Percentiles rank a stretch among this genome's conserved stretches.
Conservation (phyloP, 1,284 basidiomycete genomes). For the Irpex sp. region DNA sequence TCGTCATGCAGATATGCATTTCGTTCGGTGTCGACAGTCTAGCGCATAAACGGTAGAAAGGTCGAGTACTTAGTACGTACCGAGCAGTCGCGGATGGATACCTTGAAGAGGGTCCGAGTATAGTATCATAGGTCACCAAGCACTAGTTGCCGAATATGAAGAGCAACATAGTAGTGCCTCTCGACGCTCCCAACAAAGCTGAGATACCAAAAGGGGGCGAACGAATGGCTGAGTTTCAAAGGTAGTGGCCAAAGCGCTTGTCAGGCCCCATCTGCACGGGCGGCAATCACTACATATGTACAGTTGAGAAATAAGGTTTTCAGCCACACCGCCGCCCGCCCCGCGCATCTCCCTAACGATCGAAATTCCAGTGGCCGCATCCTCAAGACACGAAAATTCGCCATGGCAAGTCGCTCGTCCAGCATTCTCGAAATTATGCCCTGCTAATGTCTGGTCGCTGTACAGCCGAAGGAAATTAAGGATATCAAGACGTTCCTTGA, state of each 20-base stretch:
- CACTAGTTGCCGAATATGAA: too few relatives aligned
- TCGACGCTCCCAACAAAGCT: too few relatives aligned
- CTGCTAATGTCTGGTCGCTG: background rate
- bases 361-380: conserved; percentile 11
- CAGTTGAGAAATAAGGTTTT: conserved; percentile 14
- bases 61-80: too few relatives aligned
- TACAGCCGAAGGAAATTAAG: conserved; percentile 89
- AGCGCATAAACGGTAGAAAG: too few relatives aligned
- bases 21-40: too few relatives aligned
- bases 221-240: background rate
- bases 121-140: too few relatives aligned
- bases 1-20: too few relatives aligned
- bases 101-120: too few relatives aligned
- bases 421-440: background rate
- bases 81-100: too few relatives aligned
- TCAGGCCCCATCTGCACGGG: background rate
- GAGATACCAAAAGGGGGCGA: background rate
- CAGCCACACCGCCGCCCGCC: conserved; percentile 9
- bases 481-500: conserved; percentile 99
- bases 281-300: background rate
- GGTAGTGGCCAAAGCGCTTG: background rate
- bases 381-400: conserved; percentile 21
- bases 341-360: conserved; percentile 9
- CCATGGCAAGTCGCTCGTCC: conserved; percentile 22
- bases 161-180: too few relatives aligned